Base-by-base conservation (phyloP, 2,329 filamentous ascomycete genomes). In the Aureobasidium sp. region DNA sequence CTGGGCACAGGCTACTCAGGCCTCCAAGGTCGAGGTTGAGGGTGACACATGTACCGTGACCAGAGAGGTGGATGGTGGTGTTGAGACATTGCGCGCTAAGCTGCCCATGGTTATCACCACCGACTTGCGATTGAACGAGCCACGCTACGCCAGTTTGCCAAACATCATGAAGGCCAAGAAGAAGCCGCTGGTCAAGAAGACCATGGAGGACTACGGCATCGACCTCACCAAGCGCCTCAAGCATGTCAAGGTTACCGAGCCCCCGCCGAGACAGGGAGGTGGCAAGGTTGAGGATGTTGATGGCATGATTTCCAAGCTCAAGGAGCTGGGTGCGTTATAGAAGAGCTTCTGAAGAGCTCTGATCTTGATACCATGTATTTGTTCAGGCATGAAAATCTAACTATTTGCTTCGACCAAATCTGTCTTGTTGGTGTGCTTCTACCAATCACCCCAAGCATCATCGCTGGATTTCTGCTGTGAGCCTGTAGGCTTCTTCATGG, bases 81-180 rank as follows among this genome's bases (percentile, higher is more conserved):
- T 90, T 41, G 94, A 97, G 83, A 97, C 92, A 66, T 80, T 99
- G 61, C 83, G 82, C 75, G 87, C 90, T 1, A 90, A 88, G 80
- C 78, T 99, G 76, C 94, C 94, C 0, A 87, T 97, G 86, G 80
- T 99, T 59, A 89, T 99, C 69, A 99, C 94, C 65, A 96, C 94
- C 65, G 94, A 99, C 80, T 76, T 99, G 78, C 81, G 94, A 59
- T 79, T 99, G 75, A 99, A 99, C 73, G 91, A 95, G 84, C 94
- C 94, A 64, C 82, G 94, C 67, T 99, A 96, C 75, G 94, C 93
- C 26, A 96, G 86, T 76, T 76, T 99, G 84, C 93, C 92, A 56
- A 97, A 97, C 74, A 97, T 99, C 67, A 99, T 99, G 94, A 99
- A 97, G 87, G 94, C 94, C 59, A 99, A 99, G 89, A 99, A 97